These are phyloP conservation scores for Fusarium staphyleae DNA, from an alignment of 2,329 filamentous ascomycete species.

Conservation along the genomic window DNA sequence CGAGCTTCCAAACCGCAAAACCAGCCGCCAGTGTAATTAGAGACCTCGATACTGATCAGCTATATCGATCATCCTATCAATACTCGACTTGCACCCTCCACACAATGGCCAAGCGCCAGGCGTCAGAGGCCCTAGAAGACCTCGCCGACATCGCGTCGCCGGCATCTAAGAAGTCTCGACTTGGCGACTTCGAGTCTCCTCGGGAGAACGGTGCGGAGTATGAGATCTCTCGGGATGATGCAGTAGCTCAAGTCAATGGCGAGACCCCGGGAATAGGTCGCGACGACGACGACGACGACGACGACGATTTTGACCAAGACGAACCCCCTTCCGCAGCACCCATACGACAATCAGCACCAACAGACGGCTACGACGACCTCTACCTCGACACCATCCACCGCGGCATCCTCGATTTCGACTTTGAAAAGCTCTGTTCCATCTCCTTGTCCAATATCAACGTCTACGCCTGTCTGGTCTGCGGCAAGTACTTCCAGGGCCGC, in stretches of 20 bases:
- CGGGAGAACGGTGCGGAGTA: slow-evolving; percentile 45
- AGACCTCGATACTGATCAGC: not conserved
- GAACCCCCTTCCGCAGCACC: slow-evolving; percentile 48
- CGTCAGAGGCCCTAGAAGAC: slow-evolving; percentile 67
- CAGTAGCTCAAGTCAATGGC: slow-evolving; percentile 44
- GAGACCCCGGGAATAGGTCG: slow-evolving; percentile 37
- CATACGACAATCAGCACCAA: slow-evolving; percentile 71
- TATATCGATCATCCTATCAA: not conserved
- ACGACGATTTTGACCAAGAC: slow-evolving; percentile 51
- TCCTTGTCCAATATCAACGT: slow-evolving; percentile 98
- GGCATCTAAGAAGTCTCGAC: slow-evolving; percentile 64
- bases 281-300: slow-evolving; percentile 42
- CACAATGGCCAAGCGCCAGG: slow-evolving; percentile 62
- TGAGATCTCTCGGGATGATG: slow-evolving; percentile 16
- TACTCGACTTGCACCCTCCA: not conserved
- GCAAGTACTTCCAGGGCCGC: slow-evolving; percentile 96
- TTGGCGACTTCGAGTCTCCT: slow-evolving; percentile 55
- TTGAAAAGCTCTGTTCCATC: slow-evolving; percentile 97
- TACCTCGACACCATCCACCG: slow-evolving; percentile 98
- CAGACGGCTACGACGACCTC: slow-evolving; percentile 90
- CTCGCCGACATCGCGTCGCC: slow-evolving; percentile 62
- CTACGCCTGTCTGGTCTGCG: slow-evolving; percentile 95
- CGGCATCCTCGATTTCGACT: slow-evolving; percentile 94
- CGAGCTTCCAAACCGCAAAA: slow-evolving; percentile 6
- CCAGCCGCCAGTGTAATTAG: not conserved